phyloP scores from a whole-genome alignment of 805 yeast species.

The Candida nonsorbophila region DNA sequence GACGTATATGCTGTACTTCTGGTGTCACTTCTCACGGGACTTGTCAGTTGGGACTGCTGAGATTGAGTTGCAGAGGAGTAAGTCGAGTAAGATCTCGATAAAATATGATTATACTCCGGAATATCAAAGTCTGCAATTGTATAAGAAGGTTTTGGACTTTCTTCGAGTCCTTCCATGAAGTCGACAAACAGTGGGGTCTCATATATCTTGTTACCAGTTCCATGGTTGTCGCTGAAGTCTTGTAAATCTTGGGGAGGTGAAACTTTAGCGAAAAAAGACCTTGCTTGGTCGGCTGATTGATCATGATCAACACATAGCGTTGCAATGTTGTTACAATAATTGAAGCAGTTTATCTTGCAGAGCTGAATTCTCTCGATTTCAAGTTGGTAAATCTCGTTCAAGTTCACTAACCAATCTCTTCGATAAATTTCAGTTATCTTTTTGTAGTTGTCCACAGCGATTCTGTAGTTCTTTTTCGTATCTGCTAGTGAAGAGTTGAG shows the following conservation, averaged over 20 bases:
- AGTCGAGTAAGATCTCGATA: constrained; percentile 23
- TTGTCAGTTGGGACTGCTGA: not conserved
- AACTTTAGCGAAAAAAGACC: constrained; percentile 64
- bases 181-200: constrained; percentile 63
- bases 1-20: constrained; percentile 1
- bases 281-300: constrained; percentile 65
- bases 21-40: not conserved
- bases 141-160: constrained; percentile 13
- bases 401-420: constrained; percentile 64
- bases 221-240: constrained; percentile 46
- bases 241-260: constrained; percentile 56
- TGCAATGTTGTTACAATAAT: constrained; percentile 68
- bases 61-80: constrained; percentile 14
- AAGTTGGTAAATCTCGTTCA: constrained; percentile 57
- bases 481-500: constrained; percentile 36
- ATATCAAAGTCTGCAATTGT: constrained; percentile 23
- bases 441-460: constrained; percentile 46
- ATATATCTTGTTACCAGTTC: constrained; percentile 61
- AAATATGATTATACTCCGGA: constrained; percentile 25
- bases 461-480: constrained; percentile 53
- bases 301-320: constrained; percentile 76
- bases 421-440: constrained; percentile 60
- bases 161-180: constrained; percentile 36
- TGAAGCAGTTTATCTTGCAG: constrained; percentile 70
- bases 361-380: constrained; percentile 72